Conservation (phyloP, 306 rosid genomes). For the Mimosa bimucronata region DNA sequence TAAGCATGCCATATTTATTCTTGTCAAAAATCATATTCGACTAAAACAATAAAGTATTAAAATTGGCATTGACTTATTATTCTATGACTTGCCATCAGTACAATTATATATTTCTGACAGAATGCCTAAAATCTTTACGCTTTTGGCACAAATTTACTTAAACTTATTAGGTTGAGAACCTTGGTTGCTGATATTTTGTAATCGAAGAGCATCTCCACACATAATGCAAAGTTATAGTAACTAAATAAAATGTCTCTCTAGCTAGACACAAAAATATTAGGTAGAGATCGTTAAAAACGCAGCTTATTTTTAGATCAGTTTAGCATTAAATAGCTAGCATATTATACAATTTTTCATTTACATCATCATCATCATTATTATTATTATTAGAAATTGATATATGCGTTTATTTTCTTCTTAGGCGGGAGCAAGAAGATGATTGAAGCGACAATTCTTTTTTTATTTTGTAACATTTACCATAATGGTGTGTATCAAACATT, state of each 20-base stretch:
- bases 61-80: neutral
- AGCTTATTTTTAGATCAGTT: neutral
- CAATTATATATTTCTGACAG: neutral
- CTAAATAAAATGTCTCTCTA: neutral
- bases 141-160: too few relatives aligned
- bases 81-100: neutral
- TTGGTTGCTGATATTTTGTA: neutral
- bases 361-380: too few relatives aligned
- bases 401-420: too few relatives aligned
- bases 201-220: neutral
- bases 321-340: neutral
- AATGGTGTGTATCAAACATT: too few relatives aligned
- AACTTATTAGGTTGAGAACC: too few relatives aligned
- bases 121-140: neutral
- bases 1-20: neutral
- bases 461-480: too few relatives aligned
- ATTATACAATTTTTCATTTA: neutral
- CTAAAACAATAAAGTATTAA: neutral
- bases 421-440: too few relatives aligned
- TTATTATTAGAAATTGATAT: too few relatives aligned
- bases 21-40: neutral
- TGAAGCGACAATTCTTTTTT: too few relatives aligned
- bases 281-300: too few relatives aligned
- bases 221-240: neutral
- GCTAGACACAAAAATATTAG: too few relatives aligned